Percentiles rank a stretch among this genome's conserved stretches.
Conservation (phyloP, 106 monocot species). For the Dendrobium catenatum region DNA sequence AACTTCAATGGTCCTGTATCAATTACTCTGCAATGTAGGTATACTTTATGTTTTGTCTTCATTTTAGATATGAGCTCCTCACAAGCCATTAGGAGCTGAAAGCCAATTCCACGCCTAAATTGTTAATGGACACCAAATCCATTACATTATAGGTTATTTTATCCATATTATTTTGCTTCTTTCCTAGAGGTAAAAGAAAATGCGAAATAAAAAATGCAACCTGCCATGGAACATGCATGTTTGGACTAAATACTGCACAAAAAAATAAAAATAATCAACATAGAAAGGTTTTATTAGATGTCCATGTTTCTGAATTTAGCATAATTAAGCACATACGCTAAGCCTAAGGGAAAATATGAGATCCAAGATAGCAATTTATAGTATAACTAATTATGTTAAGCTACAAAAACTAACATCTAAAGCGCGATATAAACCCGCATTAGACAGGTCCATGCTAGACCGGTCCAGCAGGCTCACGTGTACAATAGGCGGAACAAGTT, state of each 20-base stretch:
- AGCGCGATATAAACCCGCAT: not conserved
- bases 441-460: too few relatives aligned
- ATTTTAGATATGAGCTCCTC: slow-evolving; percentile 43
- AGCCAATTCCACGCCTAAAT: slow-evolving; percentile 40
- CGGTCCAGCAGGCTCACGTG: too few relatives aligned
- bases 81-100: slow-evolving; percentile 36
- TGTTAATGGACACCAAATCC: not conserved
- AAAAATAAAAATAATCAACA: not conserved
- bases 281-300: not conserved
- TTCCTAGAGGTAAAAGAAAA: not conserved
- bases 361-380: not conserved
- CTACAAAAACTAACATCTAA: not conserved
- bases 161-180: not conserved
- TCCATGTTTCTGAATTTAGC: not conserved
- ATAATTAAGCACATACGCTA: not conserved
- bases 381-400: not conserved
- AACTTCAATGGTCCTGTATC: slow-evolving; percentile 34
- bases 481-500: too few relatives aligned
- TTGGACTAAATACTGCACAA: not conserved
- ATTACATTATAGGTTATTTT: not conserved
- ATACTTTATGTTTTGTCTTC: slow-evolving; percentile 29
- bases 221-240: too few relatives aligned
- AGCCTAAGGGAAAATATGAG: not conserved
- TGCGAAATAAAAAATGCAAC: too few relatives aligned
- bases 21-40: slow-evolving; percentile 47